These are phyloP conservation scores for Botrytis pseudocinerea DNA, from an alignment of 2,329 filamentous ascomycete species.

Conservation along the genomic window DNA sequence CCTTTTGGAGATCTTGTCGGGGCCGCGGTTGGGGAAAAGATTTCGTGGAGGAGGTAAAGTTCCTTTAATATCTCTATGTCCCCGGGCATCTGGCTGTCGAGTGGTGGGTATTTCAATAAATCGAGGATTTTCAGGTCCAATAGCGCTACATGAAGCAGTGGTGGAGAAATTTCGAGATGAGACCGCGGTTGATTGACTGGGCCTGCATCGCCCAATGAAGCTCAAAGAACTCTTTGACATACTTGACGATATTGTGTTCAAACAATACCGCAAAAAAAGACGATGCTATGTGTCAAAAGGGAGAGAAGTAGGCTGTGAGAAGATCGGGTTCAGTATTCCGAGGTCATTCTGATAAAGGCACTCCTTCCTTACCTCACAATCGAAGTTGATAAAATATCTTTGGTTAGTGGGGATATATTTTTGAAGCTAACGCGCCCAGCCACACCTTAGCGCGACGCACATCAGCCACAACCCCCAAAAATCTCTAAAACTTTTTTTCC, in stretches of 20 bases:
- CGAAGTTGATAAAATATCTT: slow-evolving; percentile 28
- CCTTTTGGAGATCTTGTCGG: slow-evolving; percentile 59
- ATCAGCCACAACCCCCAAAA: slow-evolving; percentile 33
- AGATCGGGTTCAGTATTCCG: neutral
- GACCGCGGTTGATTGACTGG: slow-evolving; percentile 30
- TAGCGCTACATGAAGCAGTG: slow-evolving; percentile 45
- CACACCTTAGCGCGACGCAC: slow-evolving; percentile 25
- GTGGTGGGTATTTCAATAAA: slow-evolving; percentile 81
- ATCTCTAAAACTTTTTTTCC: slow-evolving; percentile 31
- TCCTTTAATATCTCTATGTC: slow-evolving; percentile 61
- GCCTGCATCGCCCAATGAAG: slow-evolving; percentile 38
- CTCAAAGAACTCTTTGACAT: slow-evolving; percentile 36
- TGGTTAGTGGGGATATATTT: slow-evolving; percentile 24
- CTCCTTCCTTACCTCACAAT: slow-evolving; percentile 10
- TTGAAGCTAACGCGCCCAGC: slow-evolving; percentile 25
- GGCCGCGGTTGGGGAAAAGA: slow-evolving; percentile 64
- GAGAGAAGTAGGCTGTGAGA: neutral
- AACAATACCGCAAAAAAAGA: neutral
- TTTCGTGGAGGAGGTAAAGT: slow-evolving; percentile 80
- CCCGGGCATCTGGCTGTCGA: slow-evolving; percentile 57
- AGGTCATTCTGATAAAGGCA: slow-evolving; percentile 1
- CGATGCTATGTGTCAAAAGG: neutral
- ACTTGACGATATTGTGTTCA: slow-evolving; percentile 36
- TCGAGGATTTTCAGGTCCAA: slow-evolving; percentile 82
- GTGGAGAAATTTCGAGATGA: slow-evolving; percentile 49